Conservation (phyloP, 345 rosid genomes). For the Rhodamnia rubescens region DNA sequence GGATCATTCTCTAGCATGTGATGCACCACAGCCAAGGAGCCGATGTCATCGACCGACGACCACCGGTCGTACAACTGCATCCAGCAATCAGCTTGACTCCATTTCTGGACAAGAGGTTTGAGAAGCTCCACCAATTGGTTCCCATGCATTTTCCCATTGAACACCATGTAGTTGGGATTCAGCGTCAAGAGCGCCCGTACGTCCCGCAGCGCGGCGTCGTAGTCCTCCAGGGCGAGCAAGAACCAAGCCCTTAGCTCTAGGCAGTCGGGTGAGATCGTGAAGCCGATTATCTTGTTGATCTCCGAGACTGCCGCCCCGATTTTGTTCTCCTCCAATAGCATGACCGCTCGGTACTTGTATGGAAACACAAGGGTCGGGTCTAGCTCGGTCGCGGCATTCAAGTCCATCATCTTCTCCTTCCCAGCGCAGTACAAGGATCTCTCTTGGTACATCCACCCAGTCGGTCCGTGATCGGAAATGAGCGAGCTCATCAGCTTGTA, state of each 20-base stretch:
- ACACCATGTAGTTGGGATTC: slow-evolving; percentile 75
- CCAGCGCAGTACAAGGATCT: slow-evolving; percentile 73
- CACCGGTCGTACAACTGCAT: slow-evolving; percentile 90
- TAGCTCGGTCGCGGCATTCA: slow-evolving; percentile 55
- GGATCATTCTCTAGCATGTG: slow-evolving; percentile 86
- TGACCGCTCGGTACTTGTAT: slow-evolving; percentile 69
- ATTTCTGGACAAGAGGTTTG: slow-evolving; percentile 58
- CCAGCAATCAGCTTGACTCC: slow-evolving; percentile 93
- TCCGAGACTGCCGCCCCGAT: slow-evolving; percentile 63
- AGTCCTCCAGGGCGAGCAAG: slow-evolving; percentile 62
- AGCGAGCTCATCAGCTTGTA: slow-evolving; percentile 70
- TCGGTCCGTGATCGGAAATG: slow-evolving; percentile 42
- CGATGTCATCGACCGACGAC: slow-evolving; percentile 94
- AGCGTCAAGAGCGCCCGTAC: slow-evolving; percentile 72
- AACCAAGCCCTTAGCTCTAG: slow-evolving; percentile 92
- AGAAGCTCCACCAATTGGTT: slow-evolving; percentile 70
- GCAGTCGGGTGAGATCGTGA: slow-evolving; percentile 73
- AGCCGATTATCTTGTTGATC: slow-evolving; percentile 67
- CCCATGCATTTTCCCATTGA: slow-evolving; percentile 53
- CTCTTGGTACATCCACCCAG: slow-evolving; percentile 93
- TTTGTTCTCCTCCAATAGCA: slow-evolving; percentile 60
- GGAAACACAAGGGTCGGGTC: slow-evolving; percentile 92
- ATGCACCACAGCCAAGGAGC: slow-evolving; percentile 88
- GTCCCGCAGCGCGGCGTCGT: slow-evolving; percentile 71
- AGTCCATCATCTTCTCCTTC: slow-evolving; percentile 61